A percentile compares a stretch with the other conserved stretches of the same genome.
phyloP scores from a whole-genome alignment of 345 rosid genomes.

The Sonneratia alba region DNA sequence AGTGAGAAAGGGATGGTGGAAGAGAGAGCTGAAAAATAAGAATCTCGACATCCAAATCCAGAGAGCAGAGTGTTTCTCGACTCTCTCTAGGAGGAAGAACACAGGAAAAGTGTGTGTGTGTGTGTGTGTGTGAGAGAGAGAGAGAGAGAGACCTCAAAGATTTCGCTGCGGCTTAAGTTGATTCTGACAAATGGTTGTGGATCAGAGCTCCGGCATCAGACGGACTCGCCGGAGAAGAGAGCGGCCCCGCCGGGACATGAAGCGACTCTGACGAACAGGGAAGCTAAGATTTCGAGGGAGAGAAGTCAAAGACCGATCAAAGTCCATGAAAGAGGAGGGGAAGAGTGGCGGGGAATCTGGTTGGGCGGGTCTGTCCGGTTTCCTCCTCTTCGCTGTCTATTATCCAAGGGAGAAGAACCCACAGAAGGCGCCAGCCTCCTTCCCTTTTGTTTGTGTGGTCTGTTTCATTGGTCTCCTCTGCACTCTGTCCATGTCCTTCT shows the following conservation, averaged over 20 bases:
- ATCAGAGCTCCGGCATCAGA: slow-evolving; percentile 19
- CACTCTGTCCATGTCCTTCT: too few relatives aligned
- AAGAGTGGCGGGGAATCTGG: too few relatives aligned
- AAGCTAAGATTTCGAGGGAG: too few relatives aligned
- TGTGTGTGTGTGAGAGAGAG: too few relatives aligned
- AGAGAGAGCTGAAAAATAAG: too few relatives aligned
- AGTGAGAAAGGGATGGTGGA: too few relatives aligned
- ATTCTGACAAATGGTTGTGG: background rate
- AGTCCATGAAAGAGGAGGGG: slow-evolving; percentile 25
- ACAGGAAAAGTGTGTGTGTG: too few relatives aligned
- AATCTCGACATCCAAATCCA: too few relatives aligned
- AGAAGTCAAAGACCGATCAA: slow-evolving; percentile 11
- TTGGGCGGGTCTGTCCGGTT: background rate
- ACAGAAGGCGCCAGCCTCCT: background rate
- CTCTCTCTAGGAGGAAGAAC: background rate
- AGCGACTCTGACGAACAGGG: slow-evolving; percentile 8
- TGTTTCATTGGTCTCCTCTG: too few relatives aligned
- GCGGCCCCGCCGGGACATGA: slow-evolving; percentile 22
- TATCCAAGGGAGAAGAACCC: slow-evolving; percentile 23
- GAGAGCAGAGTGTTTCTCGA: background rate
- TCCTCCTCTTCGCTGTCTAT: background rate
- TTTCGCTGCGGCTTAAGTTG: background rate
- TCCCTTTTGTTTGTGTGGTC: too few relatives aligned
- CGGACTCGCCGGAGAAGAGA: slow-evolving; percentile 20
- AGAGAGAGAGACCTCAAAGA: background rate